phyloP scores from a whole-genome alignment of 495 filamentous ascomycete species.

The Daldinia concentrica region DNA sequence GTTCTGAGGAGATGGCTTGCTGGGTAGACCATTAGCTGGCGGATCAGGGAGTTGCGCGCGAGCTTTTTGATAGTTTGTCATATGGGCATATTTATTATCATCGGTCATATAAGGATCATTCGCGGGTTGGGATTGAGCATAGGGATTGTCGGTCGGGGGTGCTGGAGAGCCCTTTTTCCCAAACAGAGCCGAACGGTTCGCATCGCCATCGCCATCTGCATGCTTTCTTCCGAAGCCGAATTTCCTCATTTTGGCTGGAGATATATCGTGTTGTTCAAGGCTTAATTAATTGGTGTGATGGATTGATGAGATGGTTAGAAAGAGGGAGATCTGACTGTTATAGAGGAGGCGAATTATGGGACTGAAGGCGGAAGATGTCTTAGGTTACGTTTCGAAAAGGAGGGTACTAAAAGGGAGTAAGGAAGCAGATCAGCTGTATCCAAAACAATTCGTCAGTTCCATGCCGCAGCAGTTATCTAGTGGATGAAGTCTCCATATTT shows the following conservation, averaged over 20 bases:
- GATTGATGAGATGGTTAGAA: constrained; percentile 5
- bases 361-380: constrained; percentile 38
- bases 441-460: constrained; percentile 39
- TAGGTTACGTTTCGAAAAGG: constrained; percentile 47
- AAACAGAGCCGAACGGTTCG: constrained; percentile 67
- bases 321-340: constrained; percentile 13
- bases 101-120: constrained; percentile 71
- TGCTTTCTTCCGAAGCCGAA: constrained; percentile 74
- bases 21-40: constrained; percentile 47
- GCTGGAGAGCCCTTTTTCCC: constrained; percentile 70
- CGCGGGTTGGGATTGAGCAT: constrained; percentile 68
- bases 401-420: constrained; percentile 25
- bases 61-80: constrained; percentile 50
- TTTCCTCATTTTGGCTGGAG: constrained; percentile 63
- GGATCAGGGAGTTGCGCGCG: constrained; percentile 42
- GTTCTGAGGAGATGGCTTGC: constrained; percentile 48
- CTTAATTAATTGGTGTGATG: constrained; percentile 8
- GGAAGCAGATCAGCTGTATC: constrained; percentile 8
- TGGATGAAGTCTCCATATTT: constrained; percentile 6
- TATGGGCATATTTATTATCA: constrained; percentile 53
- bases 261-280: neutral
- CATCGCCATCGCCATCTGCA: constrained; percentile 65
- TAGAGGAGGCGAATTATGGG: constrained; percentile 38
- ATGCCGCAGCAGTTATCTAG: constrained; percentile 37
- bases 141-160: constrained; percentile 69